phyloP scores from a whole-genome alignment of 306 rosid genomes.

The Benincasa hispida region DNA sequence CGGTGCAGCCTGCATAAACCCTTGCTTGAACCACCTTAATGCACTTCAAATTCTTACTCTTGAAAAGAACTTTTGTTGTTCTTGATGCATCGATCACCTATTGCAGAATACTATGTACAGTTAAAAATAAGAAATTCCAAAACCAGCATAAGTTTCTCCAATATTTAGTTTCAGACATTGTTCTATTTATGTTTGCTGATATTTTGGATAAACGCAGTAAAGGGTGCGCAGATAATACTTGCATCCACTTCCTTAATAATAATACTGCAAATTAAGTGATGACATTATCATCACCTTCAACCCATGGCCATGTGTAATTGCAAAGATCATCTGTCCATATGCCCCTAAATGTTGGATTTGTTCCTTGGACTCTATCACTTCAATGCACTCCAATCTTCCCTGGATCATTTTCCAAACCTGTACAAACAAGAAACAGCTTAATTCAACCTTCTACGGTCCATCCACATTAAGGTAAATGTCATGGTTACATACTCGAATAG shows the following conservation, averaged over 20 bases:
- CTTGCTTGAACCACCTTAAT: constrained; percentile 43
- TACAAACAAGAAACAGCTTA: constrained; percentile 13
- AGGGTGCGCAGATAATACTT: not conserved
- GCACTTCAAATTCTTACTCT: constrained; percentile 41
- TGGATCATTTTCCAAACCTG: constrained; percentile 68
- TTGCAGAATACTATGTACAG: not conserved
- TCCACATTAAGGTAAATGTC: not conserved
- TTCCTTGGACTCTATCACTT: constrained; percentile 50
- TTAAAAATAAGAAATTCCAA: not conserved
- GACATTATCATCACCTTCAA: constrained; percentile 39
- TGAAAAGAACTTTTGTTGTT: constrained; percentile 27
- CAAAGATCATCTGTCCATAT: constrained; percentile 35
- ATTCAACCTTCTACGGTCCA: not conserved
- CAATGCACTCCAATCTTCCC: constrained; percentile 53
- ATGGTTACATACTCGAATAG: constrained; percentile 47
- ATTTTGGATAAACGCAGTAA: not conserved
- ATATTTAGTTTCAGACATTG: not conserved
- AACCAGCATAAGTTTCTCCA: not conserved
- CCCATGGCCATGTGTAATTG: constrained; percentile 32
- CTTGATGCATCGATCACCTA: constrained; percentile 45
- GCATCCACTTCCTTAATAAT: not conserved
- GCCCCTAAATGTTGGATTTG: constrained; percentile 38
- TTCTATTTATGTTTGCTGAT: not conserved
- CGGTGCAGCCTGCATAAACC: constrained; percentile 56
- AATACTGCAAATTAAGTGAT: not conserved